Percentiles rank a stretch among this genome's conserved stretches.
These are phyloP conservation scores for Rhizophagus sp. DNA, from an alignment of 192 early-diverging fungal species.

Conservation along the genomic window DNA sequence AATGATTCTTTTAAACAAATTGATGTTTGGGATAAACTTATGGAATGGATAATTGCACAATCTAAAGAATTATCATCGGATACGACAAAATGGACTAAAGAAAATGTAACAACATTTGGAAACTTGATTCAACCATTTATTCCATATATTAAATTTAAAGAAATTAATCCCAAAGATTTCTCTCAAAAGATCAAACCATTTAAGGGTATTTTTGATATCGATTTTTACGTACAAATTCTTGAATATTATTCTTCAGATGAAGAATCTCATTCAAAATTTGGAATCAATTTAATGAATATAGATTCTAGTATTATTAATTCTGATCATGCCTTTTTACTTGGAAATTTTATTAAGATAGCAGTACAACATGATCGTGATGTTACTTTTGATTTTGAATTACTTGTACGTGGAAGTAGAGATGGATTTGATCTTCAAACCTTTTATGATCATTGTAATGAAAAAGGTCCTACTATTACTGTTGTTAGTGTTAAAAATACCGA, in stretches of 20 bases:
- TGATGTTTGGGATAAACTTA: slow-evolving; percentile 1
- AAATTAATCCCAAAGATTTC: background rate
- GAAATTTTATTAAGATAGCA: background rate
- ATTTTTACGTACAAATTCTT: background rate
- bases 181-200: background rate
- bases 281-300: background rate
- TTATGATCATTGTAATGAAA: slow-evolving; percentile 25
- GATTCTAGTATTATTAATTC: background rate
- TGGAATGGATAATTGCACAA: background rate
- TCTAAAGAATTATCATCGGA: background rate
- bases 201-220: background rate
- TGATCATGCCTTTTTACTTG: background rate
- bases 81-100: background rate
- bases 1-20: background rate
- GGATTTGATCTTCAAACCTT: slow-evolving; percentile 5
- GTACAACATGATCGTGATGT: background rate
- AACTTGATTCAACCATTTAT: background rate
- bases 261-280: background rate
- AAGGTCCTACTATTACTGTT: slow-evolving; percentile 31
- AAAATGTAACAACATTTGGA: background rate
- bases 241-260: background rate
- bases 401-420: background rate
- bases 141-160: background rate
- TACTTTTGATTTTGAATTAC: background rate
- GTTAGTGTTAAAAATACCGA: slow-evolving; percentile 14